Conservation (phyloP, 805 yeast species). For the Komagataella ulmi region DNA sequence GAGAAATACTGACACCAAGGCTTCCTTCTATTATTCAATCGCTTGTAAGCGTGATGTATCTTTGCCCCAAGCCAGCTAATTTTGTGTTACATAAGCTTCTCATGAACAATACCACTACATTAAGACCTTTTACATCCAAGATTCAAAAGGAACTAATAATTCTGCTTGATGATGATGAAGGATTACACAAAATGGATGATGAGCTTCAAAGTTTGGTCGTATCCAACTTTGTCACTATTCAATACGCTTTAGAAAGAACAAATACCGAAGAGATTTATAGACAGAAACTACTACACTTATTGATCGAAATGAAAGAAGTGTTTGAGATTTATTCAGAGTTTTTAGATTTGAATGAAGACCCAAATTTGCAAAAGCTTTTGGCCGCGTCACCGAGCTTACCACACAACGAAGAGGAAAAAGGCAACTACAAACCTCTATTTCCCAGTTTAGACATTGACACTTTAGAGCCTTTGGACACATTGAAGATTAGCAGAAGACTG, state of each 20-base stretch:
- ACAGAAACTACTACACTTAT: slow-evolving; percentile 28
- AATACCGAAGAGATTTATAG: slow-evolving; percentile 34
- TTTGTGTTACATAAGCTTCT: slow-evolving; percentile 30
- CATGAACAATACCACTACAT: slow-evolving; percentile 57
- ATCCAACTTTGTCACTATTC: slow-evolving; percentile 36
- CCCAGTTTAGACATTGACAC: slow-evolving; percentile 45
- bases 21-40: slow-evolving; percentile 46
- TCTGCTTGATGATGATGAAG: slow-evolving; percentile 19
- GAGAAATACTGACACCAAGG: slow-evolving; percentile 76
- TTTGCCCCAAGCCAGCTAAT: slow-evolving; percentile 23
- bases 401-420: slow-evolving; percentile 5
- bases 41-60: slow-evolving; percentile 30
- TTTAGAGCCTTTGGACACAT: slow-evolving; percentile 36
- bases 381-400: slow-evolving; percentile 23
- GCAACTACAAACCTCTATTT: slow-evolving; percentile 19
- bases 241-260: slow-evolving; percentile 40
- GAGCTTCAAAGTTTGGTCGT: slow-evolving; percentile 27
- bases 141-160: slow-evolving; percentile 31
- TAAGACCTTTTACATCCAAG: slow-evolving; percentile 64
- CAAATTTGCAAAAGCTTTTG: slow-evolving; percentile 27
- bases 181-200: slow-evolving; percentile 24
- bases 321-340: slow-evolving; percentile 44
- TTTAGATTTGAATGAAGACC: slow-evolving; percentile 43
- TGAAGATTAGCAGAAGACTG: slow-evolving; percentile 38
- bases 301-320: slow-evolving; percentile 42